phyloP scores from a whole-genome alignment of 78 protist species.

The Creolimax fragrantissima region DNA sequence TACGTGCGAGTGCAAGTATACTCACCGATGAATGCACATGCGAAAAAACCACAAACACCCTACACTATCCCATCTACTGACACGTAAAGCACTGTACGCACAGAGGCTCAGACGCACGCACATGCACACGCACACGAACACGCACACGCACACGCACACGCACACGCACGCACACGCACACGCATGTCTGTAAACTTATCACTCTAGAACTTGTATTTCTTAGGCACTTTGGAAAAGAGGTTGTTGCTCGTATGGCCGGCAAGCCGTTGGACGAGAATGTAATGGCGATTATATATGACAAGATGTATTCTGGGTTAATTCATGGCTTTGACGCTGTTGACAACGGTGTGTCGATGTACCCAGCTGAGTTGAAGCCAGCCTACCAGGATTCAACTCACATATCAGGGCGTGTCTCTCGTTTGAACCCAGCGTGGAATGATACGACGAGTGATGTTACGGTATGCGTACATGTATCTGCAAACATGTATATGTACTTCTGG shows the following conservation, averaged over 20 bases:
- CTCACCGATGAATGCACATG: too few relatives aligned
- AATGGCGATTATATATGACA: conserved; percentile 31
- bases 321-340: conserved; percentile 77
- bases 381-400: conserved; percentile 2
- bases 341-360: conserved; percentile 52
- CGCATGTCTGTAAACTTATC: too few relatives aligned
- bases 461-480: background rate
- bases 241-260: conserved; percentile 18
- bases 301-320: conserved; percentile 32
- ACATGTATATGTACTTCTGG: too few relatives aligned
- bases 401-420: conserved; percentile 36
- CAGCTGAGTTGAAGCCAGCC: background rate
- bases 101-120: too few relatives aligned
- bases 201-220: too few relatives aligned
- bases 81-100: too few relatives aligned
- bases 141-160: too few relatives aligned
- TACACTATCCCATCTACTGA: too few relatives aligned
- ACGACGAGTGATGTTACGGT: conserved; percentile 1
- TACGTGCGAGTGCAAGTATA: too few relatives aligned
- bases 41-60: too few relatives aligned
- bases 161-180: too few relatives aligned
- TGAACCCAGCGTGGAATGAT: conserved; percentile 60
- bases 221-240: conserved; percentile 64
- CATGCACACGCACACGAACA: too few relatives aligned
- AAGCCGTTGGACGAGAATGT: background rate